phyloP scores from a whole-genome alignment of 2,329 filamentous ascomycete species.

The Cryphonectria nitschkei region DNA sequence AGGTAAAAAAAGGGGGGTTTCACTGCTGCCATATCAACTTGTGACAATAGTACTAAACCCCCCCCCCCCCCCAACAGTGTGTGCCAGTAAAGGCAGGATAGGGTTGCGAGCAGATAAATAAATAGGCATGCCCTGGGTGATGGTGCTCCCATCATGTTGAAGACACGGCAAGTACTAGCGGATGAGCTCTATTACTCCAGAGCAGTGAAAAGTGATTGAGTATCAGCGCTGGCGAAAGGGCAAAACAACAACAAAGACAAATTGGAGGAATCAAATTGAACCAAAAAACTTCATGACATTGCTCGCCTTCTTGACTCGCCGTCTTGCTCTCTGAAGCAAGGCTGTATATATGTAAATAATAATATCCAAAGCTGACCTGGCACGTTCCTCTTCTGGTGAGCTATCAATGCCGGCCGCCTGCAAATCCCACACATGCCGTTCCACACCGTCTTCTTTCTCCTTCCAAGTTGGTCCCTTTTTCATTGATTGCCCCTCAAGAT shows the following conservation, averaged over 20 bases:
- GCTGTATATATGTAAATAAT: neutral
- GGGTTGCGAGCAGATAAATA: neutral
- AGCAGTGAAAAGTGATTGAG: too few species aligned
- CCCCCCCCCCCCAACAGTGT: neutral
- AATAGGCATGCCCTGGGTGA: neutral
- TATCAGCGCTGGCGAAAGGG: too few species aligned
- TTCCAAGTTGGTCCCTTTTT: neutral
- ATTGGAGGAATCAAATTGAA: neutral
- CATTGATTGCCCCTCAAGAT: neutral
- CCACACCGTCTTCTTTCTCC: too few species aligned
- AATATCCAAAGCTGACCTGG: constrained; percentile 11
- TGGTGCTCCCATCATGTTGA: neutral
- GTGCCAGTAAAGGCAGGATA: neutral
- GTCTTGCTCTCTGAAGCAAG: neutral
- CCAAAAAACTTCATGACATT: constrained; percentile 14
- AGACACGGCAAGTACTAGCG: neutral
- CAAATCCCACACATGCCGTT: neutral
- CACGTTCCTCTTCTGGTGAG: constrained; percentile 28
- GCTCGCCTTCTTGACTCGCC: neutral
- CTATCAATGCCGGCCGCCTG: constrained; percentile 24
- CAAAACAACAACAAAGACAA: neutral
- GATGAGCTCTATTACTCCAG: too few species aligned
- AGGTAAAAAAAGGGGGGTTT: neutral
- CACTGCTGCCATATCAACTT: neutral
- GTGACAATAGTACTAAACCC: neutral